phyloP scores from a whole-genome alignment of 164 flowering plant genomes.

The Stephania cephalantha region DNA sequence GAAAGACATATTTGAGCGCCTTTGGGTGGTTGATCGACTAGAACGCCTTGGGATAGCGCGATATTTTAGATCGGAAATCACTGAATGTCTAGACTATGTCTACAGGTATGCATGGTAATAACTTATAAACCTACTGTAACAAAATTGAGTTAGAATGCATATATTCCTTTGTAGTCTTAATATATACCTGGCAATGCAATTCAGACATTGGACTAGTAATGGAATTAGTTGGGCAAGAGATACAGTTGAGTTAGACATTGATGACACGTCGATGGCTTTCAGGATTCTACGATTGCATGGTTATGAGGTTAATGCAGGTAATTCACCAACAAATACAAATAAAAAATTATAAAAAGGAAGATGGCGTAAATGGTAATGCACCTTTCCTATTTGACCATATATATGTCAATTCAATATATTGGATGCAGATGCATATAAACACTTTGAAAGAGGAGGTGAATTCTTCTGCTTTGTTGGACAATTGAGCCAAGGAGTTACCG shows the following conservation, averaged over 20 bases:
- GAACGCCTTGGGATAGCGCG: slow-evolving; percentile 71
- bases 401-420: background rate
- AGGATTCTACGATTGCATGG: slow-evolving; percentile 77
- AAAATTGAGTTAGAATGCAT: background rate
- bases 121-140: background rate
- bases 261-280: slow-evolving; percentile 93
- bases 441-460: slow-evolving; percentile 61
- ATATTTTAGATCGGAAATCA: slow-evolving; percentile 42
- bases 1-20: slow-evolving; percentile 59
- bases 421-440: slow-evolving; percentile 50
- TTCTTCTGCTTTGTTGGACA: slow-evolving; percentile 82
- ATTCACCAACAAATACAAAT: background rate
- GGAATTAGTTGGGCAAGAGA: slow-evolving; percentile 94
- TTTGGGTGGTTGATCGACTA: slow-evolving; percentile 67
- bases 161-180: background rate
- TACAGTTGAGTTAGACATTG: slow-evolving; percentile 60
- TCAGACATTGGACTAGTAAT: slow-evolving; percentile 62
- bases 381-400: background rate
- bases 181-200: background rate
- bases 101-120: slow-evolving; percentile 36
- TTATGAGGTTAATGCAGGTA: slow-evolving; percentile 67
- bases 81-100: slow-evolving; percentile 44
- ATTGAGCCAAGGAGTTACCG: slow-evolving; percentile 70
- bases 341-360: background rate
- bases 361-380: background rate